These are phyloP conservation scores for Tuber melanosporum DNA, from an alignment of 495 filamentous ascomycete species.

Conservation along the genomic window DNA sequence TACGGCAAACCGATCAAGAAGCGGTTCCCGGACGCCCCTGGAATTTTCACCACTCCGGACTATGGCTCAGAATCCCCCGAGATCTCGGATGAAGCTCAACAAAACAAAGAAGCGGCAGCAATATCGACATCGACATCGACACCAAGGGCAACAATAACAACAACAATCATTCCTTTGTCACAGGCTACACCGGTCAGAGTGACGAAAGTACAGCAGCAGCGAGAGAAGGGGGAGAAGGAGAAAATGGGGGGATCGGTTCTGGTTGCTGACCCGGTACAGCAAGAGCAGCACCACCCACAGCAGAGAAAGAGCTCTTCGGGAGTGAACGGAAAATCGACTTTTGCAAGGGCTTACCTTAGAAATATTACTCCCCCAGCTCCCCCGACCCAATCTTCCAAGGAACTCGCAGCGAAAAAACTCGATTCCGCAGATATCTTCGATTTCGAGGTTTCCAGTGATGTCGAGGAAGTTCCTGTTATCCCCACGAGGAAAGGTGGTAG, in stretches of 20 bases:
- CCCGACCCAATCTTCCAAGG: neutral
- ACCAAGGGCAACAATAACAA: slow-evolving; percentile 12
- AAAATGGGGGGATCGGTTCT: neutral
- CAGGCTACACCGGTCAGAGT: slow-evolving; percentile 7
- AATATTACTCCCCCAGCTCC: neutral
- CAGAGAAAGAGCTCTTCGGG: neutral
- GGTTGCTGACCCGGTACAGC: neutral
- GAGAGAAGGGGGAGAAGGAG: neutral
- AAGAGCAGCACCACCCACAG: neutral
- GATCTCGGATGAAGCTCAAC: slow-evolving; percentile 2
- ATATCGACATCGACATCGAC: slow-evolving; percentile 7
- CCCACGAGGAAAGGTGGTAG: neutral
- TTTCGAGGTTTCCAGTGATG: neutral
- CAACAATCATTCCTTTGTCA: slow-evolving; percentile 17
- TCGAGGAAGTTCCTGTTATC: neutral
- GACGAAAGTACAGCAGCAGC: neutral
- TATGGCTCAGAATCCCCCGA: neutral
- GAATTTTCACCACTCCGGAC: slow-evolving; percentile 17
- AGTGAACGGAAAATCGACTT: neutral
- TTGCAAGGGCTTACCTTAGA: neutral
- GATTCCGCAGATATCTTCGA: neutral
- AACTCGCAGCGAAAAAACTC: neutral
- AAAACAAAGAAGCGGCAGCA: slow-evolving; percentile 16
- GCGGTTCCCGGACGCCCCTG: slow-evolving; percentile 21
- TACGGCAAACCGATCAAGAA: slow-evolving; percentile 32